These are phyloP conservation scores for Ganoderma resinaceum DNA, from an alignment of 1,284 basidiomycete genomes.

Conservation along the genomic window DNA sequence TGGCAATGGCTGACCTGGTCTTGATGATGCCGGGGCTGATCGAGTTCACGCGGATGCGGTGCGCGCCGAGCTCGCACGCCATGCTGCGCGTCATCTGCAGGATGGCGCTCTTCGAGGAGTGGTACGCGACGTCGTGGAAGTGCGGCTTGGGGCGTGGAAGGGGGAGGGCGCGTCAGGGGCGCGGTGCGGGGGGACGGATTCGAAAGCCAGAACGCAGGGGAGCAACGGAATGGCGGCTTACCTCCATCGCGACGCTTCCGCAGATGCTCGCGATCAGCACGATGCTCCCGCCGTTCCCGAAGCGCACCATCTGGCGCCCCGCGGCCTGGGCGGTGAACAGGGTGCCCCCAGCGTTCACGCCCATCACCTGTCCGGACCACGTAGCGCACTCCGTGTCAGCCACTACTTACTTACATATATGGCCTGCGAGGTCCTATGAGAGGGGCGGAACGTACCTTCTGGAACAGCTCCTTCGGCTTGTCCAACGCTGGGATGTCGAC, in stretches of 20 bases:
- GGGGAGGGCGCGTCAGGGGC: not conserved
- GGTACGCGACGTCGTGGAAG: constrained; percentile 62
- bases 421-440: not conserved
- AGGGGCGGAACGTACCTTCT: constrained; percentile 54
- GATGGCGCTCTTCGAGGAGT: constrained; percentile 82
- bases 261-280: constrained; percentile 88
- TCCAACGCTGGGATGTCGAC: constrained; percentile 51
- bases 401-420: no score
- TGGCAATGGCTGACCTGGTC: constrained; percentile 44
- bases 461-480: constrained; percentile 69
- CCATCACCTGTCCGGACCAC: constrained; percentile 58
- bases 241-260: constrained; percentile 75
- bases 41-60: constrained; percentile 76
- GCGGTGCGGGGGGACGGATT: not conserved
- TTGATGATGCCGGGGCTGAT: constrained; percentile 79
- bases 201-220: not conserved
- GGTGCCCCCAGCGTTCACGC: constrained; percentile 80
- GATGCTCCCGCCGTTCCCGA: constrained; percentile 77
- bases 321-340: constrained; percentile 82
- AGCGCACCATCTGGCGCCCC: constrained; percentile 76
- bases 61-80: constrained; percentile 80
- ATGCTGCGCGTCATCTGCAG: constrained; percentile 84
- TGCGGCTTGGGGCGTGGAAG: not conserved
- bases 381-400: not conserved
- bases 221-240: not conserved